These are phyloP conservation scores for Talaromyces sp. DNA, from an alignment of 2,329 filamentous ascomycete species.

Conservation along the genomic window DNA sequence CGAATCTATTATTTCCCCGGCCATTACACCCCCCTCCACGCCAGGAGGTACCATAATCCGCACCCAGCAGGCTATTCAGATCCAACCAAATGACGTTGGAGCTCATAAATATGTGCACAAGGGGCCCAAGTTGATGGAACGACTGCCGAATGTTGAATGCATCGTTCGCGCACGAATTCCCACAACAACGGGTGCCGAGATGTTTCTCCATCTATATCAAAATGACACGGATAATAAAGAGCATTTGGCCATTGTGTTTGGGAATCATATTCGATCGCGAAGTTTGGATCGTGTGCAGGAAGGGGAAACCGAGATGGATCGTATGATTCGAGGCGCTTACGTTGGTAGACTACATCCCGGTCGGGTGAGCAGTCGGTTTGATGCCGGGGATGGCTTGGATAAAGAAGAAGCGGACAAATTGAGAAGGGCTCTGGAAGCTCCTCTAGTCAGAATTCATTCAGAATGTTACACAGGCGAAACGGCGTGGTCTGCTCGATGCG, in stretches of 20 bases:
- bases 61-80: constrained; percentile 16
- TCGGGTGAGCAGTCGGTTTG: constrained; percentile 66
- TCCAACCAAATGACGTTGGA: constrained; percentile 15
- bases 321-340: constrained; percentile 93
- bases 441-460: constrained; percentile 90
- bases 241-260: constrained; percentile 95
- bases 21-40: constrained; percentile 45
- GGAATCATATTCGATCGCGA: constrained; percentile 70
- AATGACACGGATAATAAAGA: constrained; percentile 94
- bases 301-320: constrained; percentile 50
- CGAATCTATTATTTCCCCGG: constrained; percentile 51
- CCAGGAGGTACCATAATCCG: constrained; percentile 36
- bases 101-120: constrained; percentile 39
- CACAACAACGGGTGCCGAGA: constrained; percentile 84
- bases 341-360: constrained; percentile 82
- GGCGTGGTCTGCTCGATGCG: constrained; percentile 94
- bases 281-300: constrained; percentile 47
- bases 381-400: constrained; percentile 30
- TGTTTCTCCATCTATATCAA: constrained; percentile 93
- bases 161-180: constrained; percentile 92
- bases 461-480: constrained; percentile 99
- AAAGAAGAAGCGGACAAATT: background rate
- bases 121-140: constrained; percentile 66
- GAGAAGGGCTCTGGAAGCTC: constrained; percentile 36
- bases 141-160: constrained; percentile 81